phyloP scores from a whole-genome alignment of 257 asterid genomes.

The Jasminum sambac region DNA sequence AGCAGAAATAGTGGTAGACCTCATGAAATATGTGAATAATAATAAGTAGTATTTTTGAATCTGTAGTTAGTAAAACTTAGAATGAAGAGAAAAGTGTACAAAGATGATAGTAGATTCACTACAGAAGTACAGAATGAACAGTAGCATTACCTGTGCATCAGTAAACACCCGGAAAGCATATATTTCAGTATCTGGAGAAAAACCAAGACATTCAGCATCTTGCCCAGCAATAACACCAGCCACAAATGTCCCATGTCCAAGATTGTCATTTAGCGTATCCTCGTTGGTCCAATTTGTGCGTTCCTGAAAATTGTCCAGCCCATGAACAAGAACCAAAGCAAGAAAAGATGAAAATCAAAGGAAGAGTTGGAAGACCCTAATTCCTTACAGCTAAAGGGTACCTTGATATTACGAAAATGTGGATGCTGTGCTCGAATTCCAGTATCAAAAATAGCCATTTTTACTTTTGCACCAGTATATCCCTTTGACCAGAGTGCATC shows the following conservation, averaged over 20 bases:
- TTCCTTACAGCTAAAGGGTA: constrained; percentile 26
- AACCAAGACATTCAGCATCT: constrained; percentile 95
- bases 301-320: constrained; percentile 52
- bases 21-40: too few species aligned
- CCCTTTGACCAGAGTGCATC: constrained; percentile 94
- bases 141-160: constrained; percentile 92
- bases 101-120: background rate
- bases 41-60: too few species aligned
- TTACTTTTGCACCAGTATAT: constrained; percentile 89
- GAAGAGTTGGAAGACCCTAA: background rate
- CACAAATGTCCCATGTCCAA: constrained; percentile 99
- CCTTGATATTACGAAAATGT: constrained; percentile 98
- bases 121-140: constrained; percentile 23
- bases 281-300: constrained; percentile 99
- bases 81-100: background rate
- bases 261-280: constrained; percentile 93
- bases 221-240: constrained; percentile 98
- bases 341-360: constrained; percentile 15
- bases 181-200: constrained; percentile 96
- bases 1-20: too few species aligned
- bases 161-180: constrained; percentile 97
- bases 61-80: too few species aligned
- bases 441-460: constrained; percentile 97
- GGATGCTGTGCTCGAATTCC: constrained; percentile 94
- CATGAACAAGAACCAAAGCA: constrained; percentile 24